Evolutionary conservation across 2,329 filamentous ascomycete genomes (phyloP), one percentile per base, ranked within the genome.

Genomic region (Exophiala sp.): DNA sequence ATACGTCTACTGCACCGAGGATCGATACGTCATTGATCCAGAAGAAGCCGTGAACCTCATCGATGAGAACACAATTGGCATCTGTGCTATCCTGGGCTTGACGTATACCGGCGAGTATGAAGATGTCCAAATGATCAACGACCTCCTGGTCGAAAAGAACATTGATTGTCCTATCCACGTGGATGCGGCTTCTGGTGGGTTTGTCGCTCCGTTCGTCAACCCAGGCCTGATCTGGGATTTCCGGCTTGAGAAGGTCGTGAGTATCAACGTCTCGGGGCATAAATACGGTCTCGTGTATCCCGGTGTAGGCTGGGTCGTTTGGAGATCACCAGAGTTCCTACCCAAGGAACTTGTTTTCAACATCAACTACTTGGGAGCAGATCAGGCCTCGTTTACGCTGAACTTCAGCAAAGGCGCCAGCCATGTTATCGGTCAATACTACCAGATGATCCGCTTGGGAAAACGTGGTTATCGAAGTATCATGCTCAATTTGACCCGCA

Each of bases 71-170:
- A 84, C 81, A 2, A 96, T 97, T 63, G 91, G 91, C 53, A 96
- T 96, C 62, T 95, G 89, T 64, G 79, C 82, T 50, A 96, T 97
- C 59, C 71, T 97, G 2, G 91, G 90, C 7, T 93, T 88, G 2
- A 97, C 91, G 0, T 96, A 96, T 70, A 96, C 91, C 0, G 91
- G 91, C 55, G 86, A 96, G 73, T 95, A 97, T 63, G 91, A 96
- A 70, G 89, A 96, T 62, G 83, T 90, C 64, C 91, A 95, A 75
- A 82, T 79, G 9, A 86, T 97, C 69, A 96, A 95, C 62, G 88
- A 96, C 65, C 74, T 96, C 38, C 75, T 97, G 27, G 66, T 89
- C 3, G 73, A 89, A 74, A 82, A 77, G 50, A 75, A 79, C 34
- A 76, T 96, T 39, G 85, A 95, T 61, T 81, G 82, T 21, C 86